Evolutionary conservation across 2,329 filamentous ascomycete species (phyloP).

Genomic region (Aciculosporium take): DNA sequence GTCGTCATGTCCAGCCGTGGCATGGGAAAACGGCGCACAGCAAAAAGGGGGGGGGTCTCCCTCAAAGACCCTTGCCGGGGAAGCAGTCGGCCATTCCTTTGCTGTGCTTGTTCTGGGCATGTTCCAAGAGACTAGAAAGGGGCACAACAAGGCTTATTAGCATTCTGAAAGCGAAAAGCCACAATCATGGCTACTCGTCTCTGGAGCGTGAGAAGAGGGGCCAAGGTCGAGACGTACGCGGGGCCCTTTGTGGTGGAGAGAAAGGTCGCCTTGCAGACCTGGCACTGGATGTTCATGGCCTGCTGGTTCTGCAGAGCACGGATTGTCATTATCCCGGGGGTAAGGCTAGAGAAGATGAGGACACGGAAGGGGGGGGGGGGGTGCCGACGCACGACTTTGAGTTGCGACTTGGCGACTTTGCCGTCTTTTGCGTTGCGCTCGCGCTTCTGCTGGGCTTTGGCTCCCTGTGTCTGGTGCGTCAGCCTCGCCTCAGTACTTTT

Average conservation of each 20-base stretch:
- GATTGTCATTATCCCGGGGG: neutral
- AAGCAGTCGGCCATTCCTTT: constrained; percentile 62
- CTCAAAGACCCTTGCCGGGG: constrained; percentile 26
- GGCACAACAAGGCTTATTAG: neutral
- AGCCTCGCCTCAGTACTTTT: too few species aligned
- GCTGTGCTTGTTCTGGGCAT: constrained; percentile 64
- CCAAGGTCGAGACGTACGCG: constrained; percentile 34
- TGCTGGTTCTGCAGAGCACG: constrained; percentile 46
- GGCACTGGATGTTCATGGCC: constrained; percentile 64
- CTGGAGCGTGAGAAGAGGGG: neutral
- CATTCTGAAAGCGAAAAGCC: neutral
- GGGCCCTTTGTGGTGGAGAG: constrained; percentile 62
- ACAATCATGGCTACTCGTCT: neutral
- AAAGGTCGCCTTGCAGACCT: constrained; percentile 64
- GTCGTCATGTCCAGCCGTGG: neutral
- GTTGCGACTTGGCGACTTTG: constrained; percentile 48
- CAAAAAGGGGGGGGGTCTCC: neutral
- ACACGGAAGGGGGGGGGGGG: neutral
- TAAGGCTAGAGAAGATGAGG: neutral
- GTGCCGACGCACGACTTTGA: constrained; percentile 40
- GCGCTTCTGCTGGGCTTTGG: constrained; percentile 57
- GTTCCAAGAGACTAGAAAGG: constrained; percentile 44
- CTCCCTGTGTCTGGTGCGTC: constrained; percentile 33
- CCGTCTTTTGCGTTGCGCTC: constrained; percentile 54
- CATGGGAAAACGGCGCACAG: neutral